Evolutionary conservation across 192 early-diverging fungal species (phyloP).

Genomic region (Rhizophagus prolifer): DNA sequence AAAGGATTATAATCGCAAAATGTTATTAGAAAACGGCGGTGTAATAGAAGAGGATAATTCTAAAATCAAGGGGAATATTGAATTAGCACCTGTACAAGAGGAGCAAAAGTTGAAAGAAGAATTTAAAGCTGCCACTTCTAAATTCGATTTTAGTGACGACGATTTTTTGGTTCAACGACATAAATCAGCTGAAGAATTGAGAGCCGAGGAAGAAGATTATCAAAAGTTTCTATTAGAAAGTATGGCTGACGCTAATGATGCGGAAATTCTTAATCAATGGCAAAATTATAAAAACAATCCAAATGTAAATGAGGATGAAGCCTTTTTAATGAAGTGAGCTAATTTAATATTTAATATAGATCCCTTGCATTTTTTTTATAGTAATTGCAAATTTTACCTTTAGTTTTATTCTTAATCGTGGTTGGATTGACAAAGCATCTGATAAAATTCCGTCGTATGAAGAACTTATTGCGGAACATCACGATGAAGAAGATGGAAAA

Average conservation of each 20-base stretch:
- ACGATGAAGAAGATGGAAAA: conserved; percentile 65
- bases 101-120: conserved; percentile 75
- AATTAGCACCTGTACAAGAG: conserved; percentile 78
- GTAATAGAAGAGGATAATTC: conserved; percentile 46
- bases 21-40: conserved; percentile 66
- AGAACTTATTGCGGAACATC: conserved; percentile 59
- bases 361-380: not conserved
- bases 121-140: conserved; percentile 55
- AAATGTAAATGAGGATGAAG: conserved; percentile 51
- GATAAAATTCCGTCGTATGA: conserved; percentile 63
- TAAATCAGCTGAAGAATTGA: conserved; percentile 75
- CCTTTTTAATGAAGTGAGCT: conserved; percentile 79
- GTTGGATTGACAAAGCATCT: conserved; percentile 85
- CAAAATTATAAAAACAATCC: conserved; percentile 51
- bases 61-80: conserved; percentile 41
- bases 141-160: conserved; percentile 50
- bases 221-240: conserved; percentile 82
- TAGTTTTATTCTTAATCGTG: conserved; percentile 86
- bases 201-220: conserved; percentile 87
- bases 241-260: conserved; percentile 56
- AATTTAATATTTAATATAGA: not conserved
- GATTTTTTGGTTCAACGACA: conserved; percentile 72
- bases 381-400: not conserved
- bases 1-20: conserved; percentile 84
- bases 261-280: conserved; percentile 61